A percentile compares a stretch with the other conserved stretches of the same genome.
phyloP scores from a whole-genome alignment of 768 basidiomycete genomes.

The Suillus plorans region DNA sequence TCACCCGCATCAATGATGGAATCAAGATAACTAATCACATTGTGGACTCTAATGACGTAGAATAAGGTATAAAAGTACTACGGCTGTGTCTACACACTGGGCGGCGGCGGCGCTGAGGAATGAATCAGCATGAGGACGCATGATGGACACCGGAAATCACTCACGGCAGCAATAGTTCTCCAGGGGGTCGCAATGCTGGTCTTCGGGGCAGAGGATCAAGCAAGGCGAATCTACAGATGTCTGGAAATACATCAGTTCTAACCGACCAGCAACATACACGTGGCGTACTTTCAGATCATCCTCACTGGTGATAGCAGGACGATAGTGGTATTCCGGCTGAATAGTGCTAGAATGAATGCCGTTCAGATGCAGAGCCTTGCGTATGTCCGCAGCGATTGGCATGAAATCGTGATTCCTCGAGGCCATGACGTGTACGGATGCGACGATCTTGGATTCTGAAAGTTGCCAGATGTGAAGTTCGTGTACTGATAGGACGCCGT shows the following conservation, averaged over 20 bases:
- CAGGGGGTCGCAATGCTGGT: slow-evolving; percentile 61
- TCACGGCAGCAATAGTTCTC: slow-evolving; percentile 82
- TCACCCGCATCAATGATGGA: neutral
- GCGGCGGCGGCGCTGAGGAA: slow-evolving; percentile 44
- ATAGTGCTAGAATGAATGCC: slow-evolving; percentile 96
- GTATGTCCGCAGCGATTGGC: slow-evolving; percentile 81
- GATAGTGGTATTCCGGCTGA: slow-evolving; percentile 77
- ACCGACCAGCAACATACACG: slow-evolving; percentile 3
- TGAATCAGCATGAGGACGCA: slow-evolving; percentile 3
- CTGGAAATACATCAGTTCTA: slow-evolving; percentile 27
- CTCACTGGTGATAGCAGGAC: slow-evolving; percentile 34
- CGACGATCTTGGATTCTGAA: slow-evolving; percentile 91
- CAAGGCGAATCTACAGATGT: slow-evolving; percentile 58
- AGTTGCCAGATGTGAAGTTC: slow-evolving; percentile 98
- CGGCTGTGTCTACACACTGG: slow-evolving; percentile 1
- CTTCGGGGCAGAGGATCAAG: slow-evolving; percentile 72
- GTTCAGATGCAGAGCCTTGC: slow-evolving; percentile 80
- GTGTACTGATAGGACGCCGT: slow-evolving; percentile 83
- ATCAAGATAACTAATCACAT: neutral
- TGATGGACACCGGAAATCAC: slow-evolving; percentile 27
- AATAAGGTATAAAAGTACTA: neutral
- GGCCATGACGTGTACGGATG: slow-evolving; percentile 92
- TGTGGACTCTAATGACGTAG: neutral
- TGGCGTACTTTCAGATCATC: slow-evolving; percentile 49
- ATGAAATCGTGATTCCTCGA: slow-evolving; percentile 86